phyloP scores from a whole-genome alignment of 1,284 basidiomycete genomes.

The Marasmius oreades region DNA sequence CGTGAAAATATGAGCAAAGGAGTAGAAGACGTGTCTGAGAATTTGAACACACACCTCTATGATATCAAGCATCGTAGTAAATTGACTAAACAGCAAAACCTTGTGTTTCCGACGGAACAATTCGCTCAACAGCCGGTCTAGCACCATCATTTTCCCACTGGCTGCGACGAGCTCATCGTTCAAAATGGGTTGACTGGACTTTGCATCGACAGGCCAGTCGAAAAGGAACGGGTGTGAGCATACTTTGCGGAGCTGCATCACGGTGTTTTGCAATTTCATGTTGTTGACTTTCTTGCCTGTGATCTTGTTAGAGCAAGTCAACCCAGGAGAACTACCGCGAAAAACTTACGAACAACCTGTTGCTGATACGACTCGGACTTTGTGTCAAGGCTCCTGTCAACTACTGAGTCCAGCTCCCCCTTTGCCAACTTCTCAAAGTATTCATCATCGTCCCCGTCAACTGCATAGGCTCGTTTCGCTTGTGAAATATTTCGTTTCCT shows the following conservation, averaged over 20 bases:
- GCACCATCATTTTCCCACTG: slow-evolving; percentile 96
- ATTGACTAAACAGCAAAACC: slow-evolving; percentile 92
- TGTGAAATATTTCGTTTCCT: slow-evolving; percentile 28
- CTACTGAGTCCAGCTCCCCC: slow-evolving; percentile 34
- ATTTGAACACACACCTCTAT: slow-evolving; percentile 58
- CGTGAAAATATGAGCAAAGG: slow-evolving; percentile 1
- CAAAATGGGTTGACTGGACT: slow-evolving; percentile 56
- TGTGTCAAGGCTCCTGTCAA: slow-evolving; percentile 38
- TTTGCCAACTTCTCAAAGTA: slow-evolving; percentile 67
- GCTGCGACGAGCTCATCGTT: slow-evolving; percentile 79
- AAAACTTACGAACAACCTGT: slow-evolving; percentile 56
- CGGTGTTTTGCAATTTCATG: slow-evolving; percentile 88
- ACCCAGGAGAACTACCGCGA: slow-evolving; percentile 3
- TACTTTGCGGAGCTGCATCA: slow-evolving; percentile 95
- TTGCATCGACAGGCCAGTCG: slow-evolving; percentile 78
- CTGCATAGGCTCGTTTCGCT: slow-evolving; percentile 37
- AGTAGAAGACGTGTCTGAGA: not conserved
- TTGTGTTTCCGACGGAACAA: slow-evolving; percentile 86
- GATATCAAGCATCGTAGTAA: slow-evolving; percentile 94
- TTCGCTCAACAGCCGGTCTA: slow-evolving; percentile 84
- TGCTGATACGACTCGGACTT: slow-evolving; percentile 49
- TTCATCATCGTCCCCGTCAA: slow-evolving; percentile 66
- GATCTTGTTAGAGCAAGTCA: slow-evolving; percentile 5
- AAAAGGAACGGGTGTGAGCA: slow-evolving; percentile 95
- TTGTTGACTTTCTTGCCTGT: slow-evolving; percentile 84